Base-by-base conservation (phyloP, 805 yeast species). In the Wickerhamomyces hampshirensis region DNA sequence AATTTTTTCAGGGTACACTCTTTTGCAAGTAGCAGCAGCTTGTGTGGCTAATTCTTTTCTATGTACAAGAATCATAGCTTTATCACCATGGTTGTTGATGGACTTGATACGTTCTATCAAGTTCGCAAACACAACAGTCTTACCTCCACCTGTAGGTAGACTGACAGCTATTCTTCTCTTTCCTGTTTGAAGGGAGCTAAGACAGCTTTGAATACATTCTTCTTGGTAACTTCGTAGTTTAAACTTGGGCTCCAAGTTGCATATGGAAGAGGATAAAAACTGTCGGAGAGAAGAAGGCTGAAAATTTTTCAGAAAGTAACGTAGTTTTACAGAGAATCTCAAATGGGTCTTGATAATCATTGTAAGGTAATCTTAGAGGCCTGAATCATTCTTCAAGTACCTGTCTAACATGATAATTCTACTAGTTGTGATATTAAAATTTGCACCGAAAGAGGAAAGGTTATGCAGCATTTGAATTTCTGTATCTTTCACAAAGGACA, bases 71-170 rank as follows among this genome's bases (percentile, higher is more conserved):
- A 89, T 73, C 46, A 89, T 58, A 0, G 66, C 50, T 38, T 65
- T 61, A 23, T 51, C 37, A 4, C 68, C 66, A 3, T 45, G 43
- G 0, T 56, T 55, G 0, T 46, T 35, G 4, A 42, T 30, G 0
- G 71, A 68, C 28, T 51, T 41, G 5, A 75, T 56, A 23, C 61
- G 51, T 0, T 75, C 69, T 3, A 83, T 71, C 28, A 82, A 46
- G 44, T 71, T 71, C 0, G 84, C 58, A 53, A 86, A 83, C 2
- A 85, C 77, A 10, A 87, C 86, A 0, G 97, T 89, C 50, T 89
- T 89, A 5, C 98, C 98, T 10, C 95, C 93, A 0, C 98, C 98
- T 0, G 98, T 91, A 11, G 96, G 95, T 26, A 89, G 58, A 19
- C 87, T 82, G 2, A 87, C 88, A 0, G 91, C 96, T 0, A 87